Conservation (phyloP, 345 rosid genomes). For the Melaleuca quinquenervia region DNA sequence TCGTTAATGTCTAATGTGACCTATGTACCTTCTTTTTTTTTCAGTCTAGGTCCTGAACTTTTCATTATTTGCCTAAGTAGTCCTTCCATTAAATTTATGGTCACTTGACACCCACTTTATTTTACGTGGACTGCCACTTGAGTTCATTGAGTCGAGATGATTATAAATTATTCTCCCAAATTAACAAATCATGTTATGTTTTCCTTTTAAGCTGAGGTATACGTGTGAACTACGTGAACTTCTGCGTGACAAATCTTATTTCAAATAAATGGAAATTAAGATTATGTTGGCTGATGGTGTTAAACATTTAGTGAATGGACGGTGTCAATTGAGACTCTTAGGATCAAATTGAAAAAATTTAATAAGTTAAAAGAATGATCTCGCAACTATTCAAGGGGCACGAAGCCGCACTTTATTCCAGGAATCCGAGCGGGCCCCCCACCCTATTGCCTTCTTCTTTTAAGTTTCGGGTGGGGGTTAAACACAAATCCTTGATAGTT, state of each 20-base stretch:
- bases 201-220: too few species aligned
- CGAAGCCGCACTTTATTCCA: too few species aligned
- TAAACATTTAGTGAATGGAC: background rate
- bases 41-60: background rate
- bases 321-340: background rate
- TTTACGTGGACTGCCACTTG: background rate
- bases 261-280: background rate
- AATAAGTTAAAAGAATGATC: background rate
- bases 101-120: background rate
- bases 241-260: too few species aligned
- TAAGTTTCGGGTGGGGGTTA: too few species aligned
- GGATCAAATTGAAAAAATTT: background rate
- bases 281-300: rapidly evolving
- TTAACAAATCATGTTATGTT: too few species aligned
- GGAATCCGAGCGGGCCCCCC: too few species aligned
- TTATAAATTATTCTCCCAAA: background rate
- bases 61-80: background rate
- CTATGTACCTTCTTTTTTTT: rapidly evolving
- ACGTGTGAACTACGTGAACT: too few species aligned
- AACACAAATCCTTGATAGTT: too few species aligned
- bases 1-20: background rate
- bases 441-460: too few species aligned
- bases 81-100: background rate
- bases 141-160: background rate
- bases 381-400: background rate